Evolutionary conservation across 805 yeast species (phyloP), one percentile per base, ranked within the genome.

Genomic region (Starmera quercuum): DNA sequence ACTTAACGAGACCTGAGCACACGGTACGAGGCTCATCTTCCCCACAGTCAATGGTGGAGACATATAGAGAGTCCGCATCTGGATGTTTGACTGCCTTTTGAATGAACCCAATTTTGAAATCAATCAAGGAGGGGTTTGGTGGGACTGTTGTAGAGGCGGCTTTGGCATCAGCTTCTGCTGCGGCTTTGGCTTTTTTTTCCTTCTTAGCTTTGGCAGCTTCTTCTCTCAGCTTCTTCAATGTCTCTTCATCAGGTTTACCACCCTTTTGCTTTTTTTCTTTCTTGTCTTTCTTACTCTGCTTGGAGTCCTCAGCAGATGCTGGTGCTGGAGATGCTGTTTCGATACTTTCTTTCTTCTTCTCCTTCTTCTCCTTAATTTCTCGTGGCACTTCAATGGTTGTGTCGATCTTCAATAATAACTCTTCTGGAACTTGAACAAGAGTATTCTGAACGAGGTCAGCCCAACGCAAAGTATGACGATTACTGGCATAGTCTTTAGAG

Each of bases 1-100:
- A 78, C 48, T 85, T 85, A 42, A 87, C 97, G 52, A 92, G 71
- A 48, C 99, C 99, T 10, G 96, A 85, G 68, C 98, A 92, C 37
- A 92, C 95, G 20, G 97, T 92, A 70, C 99, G 78, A 54, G 99
- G 98, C 58, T 85, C 95, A 42, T 71, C 88, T 51, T 92, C 99
- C 47, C 98, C 99, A 70, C 84, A 78, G 43, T 94, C 85, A 51
- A 92, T 92, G 33, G 98, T 92, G 20, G 97, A 92, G 37, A 92
- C 95, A 59, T 92, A 92, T 51, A 92, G 70, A 2, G 95, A 73
- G 63, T 92, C 99, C 23, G 99, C 99, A 59, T 92, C 90, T 42
- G 98, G 98, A 66, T 92, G 99, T 61, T 84, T 85, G 54, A 84
- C 71, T 34, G 97, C 96, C 68, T 94, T 92, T 66, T 90, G 87